phyloP scores from a whole-genome alignment of 2,329 filamentous ascomycete genomes.

The Pestalotiopsis sp. region DNA sequence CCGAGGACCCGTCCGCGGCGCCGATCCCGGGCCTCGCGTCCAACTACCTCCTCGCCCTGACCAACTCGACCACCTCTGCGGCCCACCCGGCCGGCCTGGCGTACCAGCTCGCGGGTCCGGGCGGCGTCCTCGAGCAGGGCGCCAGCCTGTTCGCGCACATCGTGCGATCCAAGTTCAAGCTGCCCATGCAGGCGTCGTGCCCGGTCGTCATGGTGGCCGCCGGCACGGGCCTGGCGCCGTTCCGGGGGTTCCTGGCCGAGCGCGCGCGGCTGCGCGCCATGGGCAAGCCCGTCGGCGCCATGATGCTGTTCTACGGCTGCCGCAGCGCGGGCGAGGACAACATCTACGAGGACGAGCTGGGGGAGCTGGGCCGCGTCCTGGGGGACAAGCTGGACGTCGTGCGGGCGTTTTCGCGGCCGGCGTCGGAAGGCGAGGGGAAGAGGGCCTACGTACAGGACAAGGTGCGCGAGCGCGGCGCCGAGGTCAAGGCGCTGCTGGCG shows the following conservation, averaged over 20 bases:
- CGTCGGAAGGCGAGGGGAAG: not conserved
- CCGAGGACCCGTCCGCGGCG: not conserved
- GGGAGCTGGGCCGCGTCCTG: not conserved
- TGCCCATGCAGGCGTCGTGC: constrained; percentile 40
- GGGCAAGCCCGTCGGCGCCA: constrained; percentile 37
- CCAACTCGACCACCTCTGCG: not conserved
- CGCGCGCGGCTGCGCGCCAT: constrained; percentile 37
- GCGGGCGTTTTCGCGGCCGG: constrained; percentile 1
- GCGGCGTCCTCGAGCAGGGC: not conserved
- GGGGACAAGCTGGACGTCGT: constrained; percentile 6
- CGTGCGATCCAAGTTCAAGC: constrained; percentile 45
- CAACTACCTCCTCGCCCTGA: constrained; percentile 11
- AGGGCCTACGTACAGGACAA: constrained; percentile 7
- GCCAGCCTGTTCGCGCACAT: constrained; percentile 23
- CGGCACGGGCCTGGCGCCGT: constrained; percentile 53
- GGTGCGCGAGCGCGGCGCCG: not conserved
- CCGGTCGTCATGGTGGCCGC: constrained; percentile 55
- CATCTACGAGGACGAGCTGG: constrained; percentile 28
- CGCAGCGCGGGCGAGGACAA: constrained; percentile 37
- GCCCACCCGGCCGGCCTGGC: constrained; percentile 1
- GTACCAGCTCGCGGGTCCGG: not conserved
- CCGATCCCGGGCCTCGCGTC: constrained; percentile 9
- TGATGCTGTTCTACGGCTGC: constrained; percentile 45
- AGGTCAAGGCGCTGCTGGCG: not conserved
- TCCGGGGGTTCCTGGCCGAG: constrained; percentile 38